phyloP scores from a whole-genome alignment of 2,329 filamentous ascomycete genomes.

The Hypocreales sp. region DNA sequence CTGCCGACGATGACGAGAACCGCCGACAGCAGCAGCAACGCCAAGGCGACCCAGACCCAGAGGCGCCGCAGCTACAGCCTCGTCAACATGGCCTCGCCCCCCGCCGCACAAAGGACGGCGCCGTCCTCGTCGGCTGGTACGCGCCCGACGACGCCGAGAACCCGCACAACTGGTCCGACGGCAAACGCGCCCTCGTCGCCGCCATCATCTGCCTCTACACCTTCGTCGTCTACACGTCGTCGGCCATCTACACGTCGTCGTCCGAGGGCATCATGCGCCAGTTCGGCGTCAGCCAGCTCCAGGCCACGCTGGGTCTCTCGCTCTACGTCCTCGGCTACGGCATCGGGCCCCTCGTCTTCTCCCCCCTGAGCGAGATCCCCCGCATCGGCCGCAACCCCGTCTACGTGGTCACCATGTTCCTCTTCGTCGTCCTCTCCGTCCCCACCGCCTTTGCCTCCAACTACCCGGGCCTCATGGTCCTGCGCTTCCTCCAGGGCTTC shows the following conservation, averaged over 20 bases:
- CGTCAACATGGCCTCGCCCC: too few species aligned
- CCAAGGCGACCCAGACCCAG: too few species aligned
- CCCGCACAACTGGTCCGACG: constrained; percentile 36
- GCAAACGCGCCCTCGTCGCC: constrained; percentile 24
- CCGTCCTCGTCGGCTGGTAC: constrained; percentile 38
- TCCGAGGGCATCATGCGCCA: constrained; percentile 29
- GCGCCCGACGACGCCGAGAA: constrained; percentile 38
- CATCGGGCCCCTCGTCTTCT: constrained; percentile 48
- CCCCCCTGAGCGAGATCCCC: constrained; percentile 52
- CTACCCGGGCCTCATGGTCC: constrained; percentile 46
- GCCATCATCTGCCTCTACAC: constrained; percentile 39
- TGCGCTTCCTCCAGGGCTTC: constrained; percentile 50
- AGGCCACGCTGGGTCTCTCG: constrained; percentile 40
- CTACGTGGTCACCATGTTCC: constrained; percentile 50
- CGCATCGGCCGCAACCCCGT: constrained; percentile 50
- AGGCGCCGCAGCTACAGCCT: too few species aligned
- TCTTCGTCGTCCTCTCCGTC: constrained; percentile 53
- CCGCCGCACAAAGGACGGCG: constrained; percentile 30
- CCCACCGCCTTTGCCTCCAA: constrained; percentile 47
- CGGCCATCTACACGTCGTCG: constrained; percentile 31
- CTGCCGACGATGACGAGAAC: not conserved
- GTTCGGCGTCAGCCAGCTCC: constrained; percentile 35
- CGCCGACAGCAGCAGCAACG: not conserved
- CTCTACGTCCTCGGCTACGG: constrained; percentile 51
- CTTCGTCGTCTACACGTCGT: constrained; percentile 39